Base-by-base conservation (phyloP, 148 eudicot genomes). In the Camellia granthamiana region DNA sequence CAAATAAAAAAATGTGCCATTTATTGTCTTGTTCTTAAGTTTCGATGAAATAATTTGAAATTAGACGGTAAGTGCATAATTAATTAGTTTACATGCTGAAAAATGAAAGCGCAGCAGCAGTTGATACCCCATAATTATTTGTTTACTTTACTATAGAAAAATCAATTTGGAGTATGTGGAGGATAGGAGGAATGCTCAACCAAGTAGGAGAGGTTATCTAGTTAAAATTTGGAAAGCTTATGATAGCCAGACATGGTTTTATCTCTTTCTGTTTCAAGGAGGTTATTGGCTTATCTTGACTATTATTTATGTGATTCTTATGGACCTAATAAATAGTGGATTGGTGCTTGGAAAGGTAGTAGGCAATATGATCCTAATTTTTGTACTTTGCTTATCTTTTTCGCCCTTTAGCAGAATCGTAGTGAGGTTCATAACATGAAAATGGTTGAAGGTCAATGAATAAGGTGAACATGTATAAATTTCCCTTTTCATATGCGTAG, bases 151-250 rank as follows among this genome's bases (percentile, higher is more conserved):
- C n/a, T 41, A 12, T 70, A 8, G 21, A 18, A 66, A n/a, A n/a
- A 3, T 47, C 74, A 47, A 16, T 13, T 70, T 5, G 42, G 54
- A 69, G 73, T 4, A 69, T 69, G 54, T 44, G 58, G 13, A 38
- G 70, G 42, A 66, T 66, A 38, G 70, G 70, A 66, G 12, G 47
- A 41, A 66, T 38, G n/a, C 70, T 67, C 63, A 60, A 15, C 63
- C 63, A 60, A 55, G 13, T 55, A 11, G 63, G 63, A 15, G 19
- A 60, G 19, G 5, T 60, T 3, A 60, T 18, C 5, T 60, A 2
- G 63, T 60, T 30, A 3, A 19, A 4, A 2, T 23, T 19, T 64
- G 42, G 10, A 6, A 64, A 30, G 68, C 14, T 64, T 23, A 23
- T 64, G 68, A 64, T 21, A 64, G 23, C 3, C 42, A 18, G 64